Conservation (phyloP, 371 early-diverging fungal genomes). For the Mucor plumbeus region DNA sequence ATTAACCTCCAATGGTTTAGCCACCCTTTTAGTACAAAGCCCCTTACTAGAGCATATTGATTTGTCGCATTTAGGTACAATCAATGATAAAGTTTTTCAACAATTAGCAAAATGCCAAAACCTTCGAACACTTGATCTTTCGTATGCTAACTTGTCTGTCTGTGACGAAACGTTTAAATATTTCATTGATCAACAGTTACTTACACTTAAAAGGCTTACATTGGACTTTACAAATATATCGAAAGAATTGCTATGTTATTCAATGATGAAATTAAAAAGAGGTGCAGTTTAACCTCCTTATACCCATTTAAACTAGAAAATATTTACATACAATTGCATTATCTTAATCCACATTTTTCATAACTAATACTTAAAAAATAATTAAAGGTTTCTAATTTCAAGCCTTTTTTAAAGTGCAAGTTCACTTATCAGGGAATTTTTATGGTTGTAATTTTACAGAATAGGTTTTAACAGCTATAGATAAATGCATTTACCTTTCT, state of each 20-base stretch:
- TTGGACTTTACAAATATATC: slow-evolving; percentile 14
- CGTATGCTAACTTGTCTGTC: slow-evolving; percentile 3
- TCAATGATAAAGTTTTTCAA: slow-evolving; percentile 15
- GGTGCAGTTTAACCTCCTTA: slow-evolving; percentile 9
- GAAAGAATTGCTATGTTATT: not conserved
- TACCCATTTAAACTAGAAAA: not conserved
- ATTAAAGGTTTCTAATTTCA: too few species aligned
- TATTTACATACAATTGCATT: not conserved
- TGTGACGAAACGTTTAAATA: not conserved
- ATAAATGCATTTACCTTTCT: too few species aligned
- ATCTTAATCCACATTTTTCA: not conserved
- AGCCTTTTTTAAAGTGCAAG: too few species aligned
- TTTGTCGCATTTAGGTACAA: slow-evolving; percentile 7
- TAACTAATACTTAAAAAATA: too few species aligned
- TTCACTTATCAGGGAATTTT: too few species aligned
- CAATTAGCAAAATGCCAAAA: slow-evolving; percentile 5
- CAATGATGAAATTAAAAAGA: slow-evolving; percentile 22
- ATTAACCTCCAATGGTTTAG: slow-evolving; percentile 6
- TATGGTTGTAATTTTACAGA: too few species aligned
- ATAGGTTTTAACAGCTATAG: too few species aligned
- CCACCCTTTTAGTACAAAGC: not conserved
- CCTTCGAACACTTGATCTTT: slow-evolving; percentile 4
- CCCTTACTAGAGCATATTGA: slow-evolving; percentile 21
- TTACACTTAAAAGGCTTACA: slow-evolving; percentile 11
- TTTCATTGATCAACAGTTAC: slow-evolving; percentile 3